Evolutionary conservation across 1,284 basidiomycete species (phyloP).

Genomic region (Irpex rosettiformis): DNA sequence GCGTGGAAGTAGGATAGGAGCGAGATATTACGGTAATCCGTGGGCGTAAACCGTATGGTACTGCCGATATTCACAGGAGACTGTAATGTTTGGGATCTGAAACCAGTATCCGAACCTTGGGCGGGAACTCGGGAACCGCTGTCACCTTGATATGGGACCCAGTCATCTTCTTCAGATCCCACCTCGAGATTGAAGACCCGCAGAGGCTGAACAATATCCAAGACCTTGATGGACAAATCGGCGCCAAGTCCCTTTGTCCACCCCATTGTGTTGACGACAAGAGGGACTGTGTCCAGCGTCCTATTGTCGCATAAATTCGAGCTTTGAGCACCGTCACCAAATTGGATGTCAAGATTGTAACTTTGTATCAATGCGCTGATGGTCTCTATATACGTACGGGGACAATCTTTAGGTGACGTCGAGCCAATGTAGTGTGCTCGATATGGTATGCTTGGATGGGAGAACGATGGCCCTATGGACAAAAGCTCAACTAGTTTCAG

Average conservation of each 20-base stretch:
- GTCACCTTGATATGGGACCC: constrained; percentile 1
- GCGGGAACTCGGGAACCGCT: background rate
- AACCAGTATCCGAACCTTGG: background rate
- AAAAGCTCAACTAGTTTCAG: background rate
- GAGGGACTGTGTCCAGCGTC: constrained; percentile 62
- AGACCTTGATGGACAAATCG: constrained; percentile 72
- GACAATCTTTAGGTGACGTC: constrained; percentile 74
- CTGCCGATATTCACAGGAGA: constrained; percentile 22
- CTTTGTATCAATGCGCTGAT: constrained; percentile 67
- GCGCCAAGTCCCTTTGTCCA: constrained; percentile 95
- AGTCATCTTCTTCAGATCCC: constrained; percentile 20
- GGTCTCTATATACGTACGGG: constrained; percentile 75
- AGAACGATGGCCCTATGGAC: constrained; percentile 74
- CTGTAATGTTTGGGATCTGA: background rate
- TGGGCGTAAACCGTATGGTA: constrained; percentile 54
- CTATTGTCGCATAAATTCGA: constrained; percentile 25
- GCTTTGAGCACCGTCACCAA: constrained; percentile 20
- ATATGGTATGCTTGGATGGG: constrained; percentile 70
- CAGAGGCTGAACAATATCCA: constrained; percentile 62
- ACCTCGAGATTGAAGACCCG: constrained; percentile 58
- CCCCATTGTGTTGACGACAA: constrained; percentile 95
- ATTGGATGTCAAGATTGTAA: constrained; percentile 72
- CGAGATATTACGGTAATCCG: constrained; percentile 72
- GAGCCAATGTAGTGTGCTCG: constrained; percentile 85
- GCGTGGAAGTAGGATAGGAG: constrained; percentile 84